A percentile compares a stretch with the other conserved stretches of the same genome.
Conservation (phyloP, 306 rosid genomes). For the Abrus pulchellus region DNA sequence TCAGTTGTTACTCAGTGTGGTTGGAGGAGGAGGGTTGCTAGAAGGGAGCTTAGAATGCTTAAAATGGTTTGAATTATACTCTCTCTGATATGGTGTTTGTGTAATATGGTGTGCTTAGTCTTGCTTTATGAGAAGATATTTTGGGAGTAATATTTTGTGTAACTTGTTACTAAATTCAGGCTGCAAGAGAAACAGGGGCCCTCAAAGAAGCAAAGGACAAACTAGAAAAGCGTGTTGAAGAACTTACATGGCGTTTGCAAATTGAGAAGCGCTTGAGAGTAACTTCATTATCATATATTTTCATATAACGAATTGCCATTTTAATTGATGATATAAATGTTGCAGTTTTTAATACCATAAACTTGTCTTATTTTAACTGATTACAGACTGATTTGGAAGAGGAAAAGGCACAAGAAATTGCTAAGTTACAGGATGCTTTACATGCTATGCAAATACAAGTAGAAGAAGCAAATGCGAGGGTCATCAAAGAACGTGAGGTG, state of each 20-base stretch:
- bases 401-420: constrained; percentile 86
- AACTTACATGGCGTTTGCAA: constrained; percentile 99
- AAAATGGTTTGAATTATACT: constrained; percentile 77
- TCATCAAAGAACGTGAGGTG: constrained; percentile 84
- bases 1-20: constrained; percentile 87
- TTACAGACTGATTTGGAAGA: constrained; percentile 97
- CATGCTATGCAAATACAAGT: constrained; percentile 86
- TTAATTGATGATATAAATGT: constrained; percentile 31
- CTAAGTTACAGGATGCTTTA: constrained; percentile 80
- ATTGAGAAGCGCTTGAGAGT: constrained; percentile 98
- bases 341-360: constrained; percentile 32
- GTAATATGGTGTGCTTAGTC: constrained; percentile 37
- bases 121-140: constrained; percentile 34
- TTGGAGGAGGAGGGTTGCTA: constrained; percentile 96
- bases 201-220: constrained; percentile 99
- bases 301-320: constrained; percentile 39
- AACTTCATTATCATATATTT: constrained; percentile 48
- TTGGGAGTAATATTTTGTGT: constrained; percentile 46
- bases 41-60: constrained; percentile 92
- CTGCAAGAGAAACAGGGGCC: constrained; percentile 99
- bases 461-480: constrained; percentile 90
- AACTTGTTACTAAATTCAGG: constrained; percentile 59
- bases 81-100: constrained; percentile 44
- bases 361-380: constrained; percentile 40
- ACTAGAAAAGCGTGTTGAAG: constrained; percentile 99